phyloP scores from a whole-genome alignment of 768 basidiomycete genomes.

The Artomyces pyxidatus region DNA sequence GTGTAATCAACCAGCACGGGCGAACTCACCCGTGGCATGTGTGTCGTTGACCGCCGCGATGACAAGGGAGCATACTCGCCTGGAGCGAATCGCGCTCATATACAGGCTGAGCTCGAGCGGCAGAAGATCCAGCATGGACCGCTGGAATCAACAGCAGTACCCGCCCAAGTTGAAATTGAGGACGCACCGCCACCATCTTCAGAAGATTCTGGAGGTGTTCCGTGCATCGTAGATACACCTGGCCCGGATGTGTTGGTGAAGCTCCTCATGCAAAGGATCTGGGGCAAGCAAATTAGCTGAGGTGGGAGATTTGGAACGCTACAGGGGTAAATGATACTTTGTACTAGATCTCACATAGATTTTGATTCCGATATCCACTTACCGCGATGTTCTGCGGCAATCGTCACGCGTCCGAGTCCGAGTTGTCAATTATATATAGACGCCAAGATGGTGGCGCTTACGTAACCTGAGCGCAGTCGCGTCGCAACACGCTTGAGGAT shows the following conservation, averaged over 20 bases:
- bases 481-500: too few relatives aligned
- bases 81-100: slow-evolving; percentile 55
- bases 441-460: too few relatives aligned
- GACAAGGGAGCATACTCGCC: slow-evolving; percentile 58
- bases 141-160: slow-evolving; percentile 44
- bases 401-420: too few relatives aligned
- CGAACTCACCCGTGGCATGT: slow-evolving; percentile 80
- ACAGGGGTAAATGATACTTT: too few relatives aligned
- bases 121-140: slow-evolving; percentile 22
- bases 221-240: slow-evolving; percentile 51
- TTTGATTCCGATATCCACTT: too few relatives aligned
- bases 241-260: slow-evolving; percentile 44
- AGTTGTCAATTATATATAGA: too few relatives aligned
- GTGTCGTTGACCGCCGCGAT: slow-evolving; percentile 71
- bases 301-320: too few relatives aligned
- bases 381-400: too few relatives aligned
- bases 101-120: slow-evolving; percentile 45
- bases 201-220: slow-evolving; percentile 19
- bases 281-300: slow-evolving; percentile 34
- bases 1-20: slow-evolving; percentile 40
- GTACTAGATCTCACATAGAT: too few relatives aligned
- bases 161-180: slow-evolving; percentile 48
- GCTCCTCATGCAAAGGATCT: slow-evolving; percentile 46
- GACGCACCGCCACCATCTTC: neutral
- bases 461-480: too few relatives aligned